phyloP scores from a whole-genome alignment of 2,329 filamentous ascomycete genomes.

The Neurospora sp. region DNA sequence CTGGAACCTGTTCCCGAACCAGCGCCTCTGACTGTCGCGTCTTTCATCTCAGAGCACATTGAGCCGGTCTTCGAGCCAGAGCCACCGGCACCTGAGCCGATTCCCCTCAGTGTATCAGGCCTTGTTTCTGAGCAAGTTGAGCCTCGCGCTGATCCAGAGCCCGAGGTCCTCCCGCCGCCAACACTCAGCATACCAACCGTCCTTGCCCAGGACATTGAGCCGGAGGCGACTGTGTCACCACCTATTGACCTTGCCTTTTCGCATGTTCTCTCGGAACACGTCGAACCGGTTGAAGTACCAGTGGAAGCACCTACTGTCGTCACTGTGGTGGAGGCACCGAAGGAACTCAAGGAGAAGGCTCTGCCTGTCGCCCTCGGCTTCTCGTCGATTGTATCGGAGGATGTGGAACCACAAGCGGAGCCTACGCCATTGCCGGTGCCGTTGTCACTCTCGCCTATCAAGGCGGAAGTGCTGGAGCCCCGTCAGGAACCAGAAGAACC shows the following conservation, averaged over 20 bases:
- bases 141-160: slow-evolving; percentile 21
- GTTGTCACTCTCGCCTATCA: slow-evolving; percentile 12
- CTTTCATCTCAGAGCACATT: slow-evolving; percentile 9
- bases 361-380: slow-evolving; percentile 15
- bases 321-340: slow-evolving; percentile 12
- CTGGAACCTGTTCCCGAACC: slow-evolving; percentile 2
- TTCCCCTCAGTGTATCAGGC: slow-evolving; percentile 10
- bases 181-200: slow-evolving; percentile 12
- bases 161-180: slow-evolving; percentile 3
- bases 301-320: slow-evolving; percentile 8
- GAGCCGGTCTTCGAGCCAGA: slow-evolving; percentile 15
- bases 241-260: slow-evolving; percentile 9
- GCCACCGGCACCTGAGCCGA: slow-evolving; percentile 8
- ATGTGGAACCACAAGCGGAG: slow-evolving; percentile 23
- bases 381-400: slow-evolving; percentile 25
- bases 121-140: slow-evolving; percentile 14
- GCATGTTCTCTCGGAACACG: slow-evolving; percentile 14
- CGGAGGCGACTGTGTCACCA: slow-evolving; percentile 16
- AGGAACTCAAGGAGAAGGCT: slow-evolving; percentile 4
- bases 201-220: slow-evolving; percentile 16
- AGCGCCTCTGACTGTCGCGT: slow-evolving; percentile 4
- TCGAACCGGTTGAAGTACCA: slow-evolving; percentile 18
- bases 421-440: slow-evolving; percentile 13
- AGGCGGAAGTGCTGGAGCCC: slow-evolving; percentile 9
- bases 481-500: slow-evolving; percentile 10